These are phyloP conservation scores for Alternaria sp. DNA, from an alignment of 2,329 filamentous ascomycete genomes.

Conservation along the genomic window DNA sequence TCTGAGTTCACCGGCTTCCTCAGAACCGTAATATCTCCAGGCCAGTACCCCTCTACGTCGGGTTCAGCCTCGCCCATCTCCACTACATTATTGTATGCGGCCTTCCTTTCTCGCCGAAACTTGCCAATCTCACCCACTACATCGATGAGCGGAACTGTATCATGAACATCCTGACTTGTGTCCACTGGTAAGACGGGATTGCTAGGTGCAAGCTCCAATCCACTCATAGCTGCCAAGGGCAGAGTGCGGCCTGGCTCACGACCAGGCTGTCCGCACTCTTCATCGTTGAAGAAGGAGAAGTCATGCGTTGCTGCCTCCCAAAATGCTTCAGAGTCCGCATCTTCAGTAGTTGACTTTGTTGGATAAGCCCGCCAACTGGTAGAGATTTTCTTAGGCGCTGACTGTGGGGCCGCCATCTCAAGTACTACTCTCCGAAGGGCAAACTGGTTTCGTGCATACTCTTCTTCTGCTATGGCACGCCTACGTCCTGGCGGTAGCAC, in stretches of 20 bases:
- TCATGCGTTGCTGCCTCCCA: slow-evolving; percentile 66
- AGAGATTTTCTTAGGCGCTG: slow-evolving; percentile 43
- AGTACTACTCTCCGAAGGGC: slow-evolving; percentile 63
- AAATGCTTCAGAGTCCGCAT: slow-evolving; percentile 64
- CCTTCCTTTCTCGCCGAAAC: slow-evolving; percentile 61
- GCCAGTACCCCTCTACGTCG: slow-evolving; percentile 64
- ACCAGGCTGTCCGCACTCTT: slow-evolving; percentile 60
- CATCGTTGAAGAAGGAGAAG: slow-evolving; percentile 67
- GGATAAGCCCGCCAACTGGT: slow-evolving; percentile 55
- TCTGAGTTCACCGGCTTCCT: slow-evolving; percentile 50
- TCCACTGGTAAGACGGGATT: slow-evolving; percentile 15
- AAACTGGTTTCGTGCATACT: slow-evolving; percentile 60
- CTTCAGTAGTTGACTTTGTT: slow-evolving; percentile 64
- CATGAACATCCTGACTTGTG: slow-evolving; percentile 1
- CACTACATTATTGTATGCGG: slow-evolving; percentile 53
- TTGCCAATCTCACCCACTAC: slow-evolving; percentile 61
- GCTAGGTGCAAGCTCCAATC: slow-evolving; percentile 43
- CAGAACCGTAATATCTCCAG: slow-evolving; percentile 65
- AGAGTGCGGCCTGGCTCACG: slow-evolving; percentile 53
- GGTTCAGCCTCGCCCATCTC: slow-evolving; percentile 39
- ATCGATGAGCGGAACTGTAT: slow-evolving; percentile 47
- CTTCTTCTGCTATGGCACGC: slow-evolving; percentile 56
- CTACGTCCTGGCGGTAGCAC: slow-evolving; percentile 63
- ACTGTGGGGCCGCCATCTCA: slow-evolving; percentile 50
- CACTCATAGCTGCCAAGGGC: slow-evolving; percentile 56